These are phyloP conservation scores for Astraeus odoratus DNA, from an alignment of 768 basidiomycete species.

Conservation along the genomic window DNA sequence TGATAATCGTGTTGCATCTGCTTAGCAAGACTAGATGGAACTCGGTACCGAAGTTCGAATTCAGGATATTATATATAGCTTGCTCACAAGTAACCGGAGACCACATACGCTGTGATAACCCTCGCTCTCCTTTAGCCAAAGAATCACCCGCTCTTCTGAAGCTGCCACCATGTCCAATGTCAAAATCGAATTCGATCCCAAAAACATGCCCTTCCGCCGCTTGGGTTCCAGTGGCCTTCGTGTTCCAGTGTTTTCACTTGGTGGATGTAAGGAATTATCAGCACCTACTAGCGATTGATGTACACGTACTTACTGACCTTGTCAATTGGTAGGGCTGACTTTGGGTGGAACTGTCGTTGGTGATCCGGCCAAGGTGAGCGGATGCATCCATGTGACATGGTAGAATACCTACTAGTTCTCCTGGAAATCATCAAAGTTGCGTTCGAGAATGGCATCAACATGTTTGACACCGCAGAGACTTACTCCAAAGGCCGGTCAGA, in stretches of 20 bases:
- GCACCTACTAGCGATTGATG: neutral
- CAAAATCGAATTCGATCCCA: constrained; percentile 30
- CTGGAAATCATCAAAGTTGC: constrained; percentile 50
- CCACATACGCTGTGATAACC: too few species aligned
- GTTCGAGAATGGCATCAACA: constrained; percentile 46
- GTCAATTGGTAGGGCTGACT: constrained; percentile 32
- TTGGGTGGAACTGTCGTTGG: constrained; percentile 41
- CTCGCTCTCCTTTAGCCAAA: too few species aligned
- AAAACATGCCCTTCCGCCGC: constrained; percentile 35
- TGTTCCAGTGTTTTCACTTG: constrained; percentile 47
- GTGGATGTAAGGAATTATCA: constrained; percentile 36
- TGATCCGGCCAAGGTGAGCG: constrained; percentile 42
- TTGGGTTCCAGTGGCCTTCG: constrained; percentile 41
- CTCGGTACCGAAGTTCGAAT: too few species aligned
- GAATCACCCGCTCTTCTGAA: neutral
- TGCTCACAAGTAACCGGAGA: too few species aligned
- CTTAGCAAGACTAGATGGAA: neutral
- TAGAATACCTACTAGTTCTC: neutral
- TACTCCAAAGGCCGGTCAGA: constrained; percentile 45
- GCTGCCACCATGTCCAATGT: constrained; percentile 17
- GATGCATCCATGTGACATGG: neutral
- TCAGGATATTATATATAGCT: neutral
- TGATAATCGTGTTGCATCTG: neutral
- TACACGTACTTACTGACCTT: neutral
- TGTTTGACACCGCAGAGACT: constrained; percentile 42